These are phyloP conservation scores for Zygotorulaspora chibaensis DNA, from an alignment of 805 yeast species.

Conservation along the genomic window DNA sequence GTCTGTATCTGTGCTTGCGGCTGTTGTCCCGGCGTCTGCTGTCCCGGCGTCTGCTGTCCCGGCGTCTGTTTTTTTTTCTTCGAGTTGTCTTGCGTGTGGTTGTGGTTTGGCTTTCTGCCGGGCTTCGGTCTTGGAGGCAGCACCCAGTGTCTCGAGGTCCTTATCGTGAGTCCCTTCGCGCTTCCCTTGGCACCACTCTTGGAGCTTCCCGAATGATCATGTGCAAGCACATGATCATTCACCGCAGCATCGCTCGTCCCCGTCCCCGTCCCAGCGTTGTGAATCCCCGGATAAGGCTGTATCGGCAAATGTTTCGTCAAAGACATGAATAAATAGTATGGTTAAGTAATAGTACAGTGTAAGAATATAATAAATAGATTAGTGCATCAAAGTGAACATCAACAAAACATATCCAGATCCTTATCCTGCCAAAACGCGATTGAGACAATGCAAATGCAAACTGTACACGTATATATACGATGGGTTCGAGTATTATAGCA, in stretches of 20 bases:
- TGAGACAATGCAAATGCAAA: background rate
- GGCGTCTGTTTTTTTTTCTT: conserved; percentile 5
- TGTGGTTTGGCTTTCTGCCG: conserved; percentile 47
- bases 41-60: conserved; percentile 1
- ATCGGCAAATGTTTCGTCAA: conserved; percentile 18
- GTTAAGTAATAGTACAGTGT: conserved; percentile 1
- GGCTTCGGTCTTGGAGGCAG: conserved; percentile 82
- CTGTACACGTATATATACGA: too few relatives aligned
- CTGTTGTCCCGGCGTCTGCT: conserved; percentile 1
- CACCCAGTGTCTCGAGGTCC: conserved; percentile 77
- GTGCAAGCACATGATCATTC: conserved; percentile 2
- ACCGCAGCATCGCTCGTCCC: background rate
- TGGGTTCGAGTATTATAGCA: too few relatives aligned
- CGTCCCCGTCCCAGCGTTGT: conserved; percentile 1
- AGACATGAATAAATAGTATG: conserved; percentile 4
- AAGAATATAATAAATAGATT: conserved; percentile 1
- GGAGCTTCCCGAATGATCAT: conserved; percentile 5
- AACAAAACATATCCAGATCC: background rate
- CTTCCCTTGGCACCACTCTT: conserved; percentile 16
- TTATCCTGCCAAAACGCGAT: background rate
- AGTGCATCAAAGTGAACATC: background rate
- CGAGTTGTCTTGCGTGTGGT: background rate
- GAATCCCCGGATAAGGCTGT: conserved; percentile 13
- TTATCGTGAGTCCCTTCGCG: conserved; percentile 33
- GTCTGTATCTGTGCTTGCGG: background rate